Base-by-base conservation (phyloP, 2,329 filamentous ascomycete species). In the Coniosporium tulheliwenetii region DNA sequence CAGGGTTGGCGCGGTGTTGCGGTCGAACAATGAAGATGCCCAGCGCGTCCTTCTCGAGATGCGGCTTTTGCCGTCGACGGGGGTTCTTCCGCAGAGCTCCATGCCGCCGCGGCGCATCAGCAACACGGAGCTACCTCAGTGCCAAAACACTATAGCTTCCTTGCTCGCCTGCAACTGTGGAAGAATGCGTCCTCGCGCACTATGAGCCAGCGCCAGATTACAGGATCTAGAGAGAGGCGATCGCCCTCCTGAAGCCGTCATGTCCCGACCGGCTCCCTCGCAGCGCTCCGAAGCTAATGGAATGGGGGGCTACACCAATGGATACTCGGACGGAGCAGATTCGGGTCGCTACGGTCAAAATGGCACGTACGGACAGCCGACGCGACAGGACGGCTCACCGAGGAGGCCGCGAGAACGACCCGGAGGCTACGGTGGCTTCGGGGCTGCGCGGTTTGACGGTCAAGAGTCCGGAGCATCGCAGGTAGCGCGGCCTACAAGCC, bases 251-350 rank as follows among this genome's bases (percentile, higher is more conserved):
- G 14, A 15, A 10, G 33, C 33, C 61, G 59, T 60, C 58, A 43
- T 26, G 19, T 26, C 19, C 7, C 19, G 19, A 26, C 19, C 58
- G 56, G 45, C 54, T 37, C 54, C 50, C 45, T 54, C 52, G 47
- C 43, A 50, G 44, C 54, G 53, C 45, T 44, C 51, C 41, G 52
- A 54, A 37, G 42, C 52, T 37, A 58, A 60, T 42, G 57, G 57
- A 26, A 44, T 50, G 31, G 51, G 50, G 34, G 47, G 50, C 38
- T 60, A 62, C 47, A 50, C 58, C 30, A 66, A 65, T 43, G 59
- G 59, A 38, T 51, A 58, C 39, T 43, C 43, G 42, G 48, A 51
- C 46, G 51, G 19, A 19, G 32, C 12, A 35, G 32, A 15, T 8
- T 5, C 32, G 19, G 19, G 19, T 26, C 19, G 19, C 19, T 26